Conservation (phyloP, 208 protist genomes). For the Leishmania turanica region DNA sequence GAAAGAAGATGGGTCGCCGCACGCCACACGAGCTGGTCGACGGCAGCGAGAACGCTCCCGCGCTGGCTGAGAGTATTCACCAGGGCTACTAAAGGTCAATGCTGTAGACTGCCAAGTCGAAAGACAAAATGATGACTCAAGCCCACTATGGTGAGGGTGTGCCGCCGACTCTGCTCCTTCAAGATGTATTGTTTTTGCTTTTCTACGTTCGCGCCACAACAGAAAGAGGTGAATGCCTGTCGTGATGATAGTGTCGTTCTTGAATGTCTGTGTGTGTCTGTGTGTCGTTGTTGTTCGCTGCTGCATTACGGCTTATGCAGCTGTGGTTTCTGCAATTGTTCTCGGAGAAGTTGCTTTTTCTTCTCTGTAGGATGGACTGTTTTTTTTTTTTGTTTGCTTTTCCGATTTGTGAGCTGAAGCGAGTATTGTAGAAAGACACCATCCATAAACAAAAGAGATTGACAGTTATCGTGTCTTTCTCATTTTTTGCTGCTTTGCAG, state of each 20-base stretch:
- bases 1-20: constrained; percentile 70
- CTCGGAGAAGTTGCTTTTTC: too few species aligned
- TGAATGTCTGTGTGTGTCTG: neutral
- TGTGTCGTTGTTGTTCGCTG: neutral
- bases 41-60: constrained; percentile 68
- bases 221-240: neutral
- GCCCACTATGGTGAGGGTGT: too few species aligned
- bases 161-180: neutral
- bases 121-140: too few species aligned
- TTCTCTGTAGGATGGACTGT: neutral
- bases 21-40: constrained; percentile 76
- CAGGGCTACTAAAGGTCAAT: constrained; percentile 46
- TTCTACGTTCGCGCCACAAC: neutral
- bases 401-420: neutral
- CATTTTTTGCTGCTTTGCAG: neutral
- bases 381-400: constrained; percentile 16
- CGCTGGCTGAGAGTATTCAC: constrained; percentile 57
- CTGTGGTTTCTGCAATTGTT: neutral
- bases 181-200: neutral
- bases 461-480: neutral
- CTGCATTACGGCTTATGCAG: neutral
- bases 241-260: neutral
- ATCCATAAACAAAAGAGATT: neutral
- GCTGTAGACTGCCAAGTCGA: neutral
- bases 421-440: neutral